Conservation (phyloP, 805 yeast species). For the Metschnikowia shivogae region DNA sequence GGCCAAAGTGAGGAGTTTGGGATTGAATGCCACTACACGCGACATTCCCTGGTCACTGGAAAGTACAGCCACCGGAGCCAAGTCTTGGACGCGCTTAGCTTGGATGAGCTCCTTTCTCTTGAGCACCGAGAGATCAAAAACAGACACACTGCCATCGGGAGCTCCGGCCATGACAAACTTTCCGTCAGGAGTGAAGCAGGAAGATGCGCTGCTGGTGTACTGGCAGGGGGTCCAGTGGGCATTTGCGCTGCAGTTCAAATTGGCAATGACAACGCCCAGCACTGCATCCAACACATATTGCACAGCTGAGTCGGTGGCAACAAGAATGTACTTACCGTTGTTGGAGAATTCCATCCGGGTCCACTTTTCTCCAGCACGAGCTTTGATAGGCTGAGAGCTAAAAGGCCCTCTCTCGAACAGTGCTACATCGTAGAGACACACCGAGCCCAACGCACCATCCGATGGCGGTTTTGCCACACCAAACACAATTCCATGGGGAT, state of each 20-base stretch:
- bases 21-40: slow-evolving; percentile 54
- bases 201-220: slow-evolving; percentile 31
- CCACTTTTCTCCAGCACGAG: slow-evolving; percentile 39
- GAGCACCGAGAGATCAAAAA: slow-evolving; percentile 28
- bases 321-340: slow-evolving; percentile 60
- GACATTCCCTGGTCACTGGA: slow-evolving; percentile 35
- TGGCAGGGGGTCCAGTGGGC: slow-evolving; percentile 23
- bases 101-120: slow-evolving; percentile 11
- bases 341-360: slow-evolving; percentile 74
- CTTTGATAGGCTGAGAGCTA: slow-evolving; percentile 24
- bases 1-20: slow-evolving; percentile 55
- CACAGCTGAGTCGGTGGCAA: slow-evolving; percentile 49
- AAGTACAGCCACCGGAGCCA: slow-evolving; percentile 24
- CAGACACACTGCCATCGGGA: slow-evolving; percentile 21
- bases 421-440: slow-evolving; percentile 58
- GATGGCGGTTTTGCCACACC: slow-evolving; percentile 46
- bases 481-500: slow-evolving; percentile 80
- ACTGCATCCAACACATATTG: slow-evolving; percentile 71
- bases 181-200: slow-evolving; percentile 41
- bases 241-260: slow-evolving; percentile 15
- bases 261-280: slow-evolving; percentile 48
- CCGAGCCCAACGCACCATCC: slow-evolving; percentile 10
- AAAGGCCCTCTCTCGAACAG: slow-evolving; percentile 57
- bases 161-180: slow-evolving; percentile 33
- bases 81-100: slow-evolving; percentile 16